phyloP scores from a whole-genome alignment of 192 early-diverging fungal species.

The Gaertneriomyces sp. region DNA sequence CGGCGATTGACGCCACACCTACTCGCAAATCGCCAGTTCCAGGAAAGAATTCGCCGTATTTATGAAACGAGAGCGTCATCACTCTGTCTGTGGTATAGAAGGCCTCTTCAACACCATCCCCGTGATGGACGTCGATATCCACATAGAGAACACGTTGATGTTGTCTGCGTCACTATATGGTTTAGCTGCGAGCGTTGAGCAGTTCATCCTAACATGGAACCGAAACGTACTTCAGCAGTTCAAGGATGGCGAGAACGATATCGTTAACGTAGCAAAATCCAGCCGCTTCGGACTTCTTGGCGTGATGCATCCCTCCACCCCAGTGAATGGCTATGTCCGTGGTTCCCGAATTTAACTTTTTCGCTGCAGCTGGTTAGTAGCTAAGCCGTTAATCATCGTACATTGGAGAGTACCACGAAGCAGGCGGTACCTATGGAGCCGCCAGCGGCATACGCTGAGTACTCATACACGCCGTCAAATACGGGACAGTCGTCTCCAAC shows the following conservation, averaged over 20 bases:
- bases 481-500: constrained; percentile 98
- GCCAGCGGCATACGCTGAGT: constrained; percentile 86
- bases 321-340: constrained; percentile 96
- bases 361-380: constrained; percentile 68
- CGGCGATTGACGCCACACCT: constrained; percentile 16
- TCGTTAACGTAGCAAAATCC: constrained; percentile 99
- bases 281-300: constrained; percentile 77
- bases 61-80: constrained; percentile 96
- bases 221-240: constrained; percentile 63
- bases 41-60: constrained; percentile 94
- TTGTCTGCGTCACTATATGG: constrained; percentile 31
- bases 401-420: not conserved
- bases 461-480: constrained; percentile 96
- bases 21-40: constrained; percentile 93
- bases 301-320: constrained; percentile 97
- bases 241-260: constrained; percentile 89
- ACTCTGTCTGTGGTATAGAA: constrained; percentile 89
- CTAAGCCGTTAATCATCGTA: not conserved
- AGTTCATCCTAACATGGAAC: not conserved
- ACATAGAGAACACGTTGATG: constrained; percentile 89
- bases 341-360: constrained; percentile 72
- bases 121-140: constrained; percentile 97
- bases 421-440: constrained; percentile 63
- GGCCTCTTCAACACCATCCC: constrained; percentile 96
- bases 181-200: not conserved